Evolutionary conservation across 2,329 filamentous ascomycete species (phyloP).

Genomic region (Dactylonectria macrodidyma): DNA sequence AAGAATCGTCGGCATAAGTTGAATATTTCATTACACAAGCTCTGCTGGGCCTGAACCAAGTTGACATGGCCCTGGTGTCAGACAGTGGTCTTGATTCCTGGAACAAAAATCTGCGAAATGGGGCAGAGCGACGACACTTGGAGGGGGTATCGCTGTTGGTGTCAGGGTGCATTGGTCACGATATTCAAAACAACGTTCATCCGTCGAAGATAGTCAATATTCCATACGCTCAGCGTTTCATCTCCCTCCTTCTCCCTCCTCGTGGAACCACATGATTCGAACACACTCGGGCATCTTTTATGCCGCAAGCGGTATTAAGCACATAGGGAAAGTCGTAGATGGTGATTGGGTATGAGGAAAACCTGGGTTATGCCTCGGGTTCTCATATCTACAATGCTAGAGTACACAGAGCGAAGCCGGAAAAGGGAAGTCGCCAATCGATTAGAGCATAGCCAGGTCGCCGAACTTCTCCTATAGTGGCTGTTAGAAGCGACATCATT

Average conservation of each 20-base stretch:
- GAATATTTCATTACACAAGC: neutral
- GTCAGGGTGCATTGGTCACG: neutral
- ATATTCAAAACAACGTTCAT: neutral
- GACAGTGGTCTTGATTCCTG: no score
- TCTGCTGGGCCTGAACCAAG: neutral
- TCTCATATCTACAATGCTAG: slow-evolving; percentile 80
- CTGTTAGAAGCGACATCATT: slow-evolving; percentile 59
- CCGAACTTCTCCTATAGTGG: slow-evolving; percentile 93
- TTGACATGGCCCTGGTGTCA: neutral
- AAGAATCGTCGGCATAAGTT: neutral
- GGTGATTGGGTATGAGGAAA: slow-evolving; percentile 51
- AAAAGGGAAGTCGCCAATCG: slow-evolving; percentile 54
- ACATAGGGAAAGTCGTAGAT: slow-evolving; percentile 45
- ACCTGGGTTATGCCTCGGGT: slow-evolving; percentile 52
- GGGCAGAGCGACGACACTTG: fast-evolving
- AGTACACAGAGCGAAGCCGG: slow-evolving; percentile 72
- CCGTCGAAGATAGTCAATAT: slow-evolving; percentile 1
- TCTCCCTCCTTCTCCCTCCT: slow-evolving; percentile 2
- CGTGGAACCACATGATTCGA: slow-evolving; percentile 7
- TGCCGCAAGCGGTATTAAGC: slow-evolving; percentile 32
- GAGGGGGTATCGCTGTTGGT: no score
- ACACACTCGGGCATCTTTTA: neutral
- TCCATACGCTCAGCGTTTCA: neutral
- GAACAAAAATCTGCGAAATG: no score
- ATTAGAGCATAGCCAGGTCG: slow-evolving; percentile 94